These are phyloP conservation scores for Friedmanniomyces endolithicus DNA, from an alignment of 495 filamentous ascomycete genomes.

Conservation along the genomic window DNA sequence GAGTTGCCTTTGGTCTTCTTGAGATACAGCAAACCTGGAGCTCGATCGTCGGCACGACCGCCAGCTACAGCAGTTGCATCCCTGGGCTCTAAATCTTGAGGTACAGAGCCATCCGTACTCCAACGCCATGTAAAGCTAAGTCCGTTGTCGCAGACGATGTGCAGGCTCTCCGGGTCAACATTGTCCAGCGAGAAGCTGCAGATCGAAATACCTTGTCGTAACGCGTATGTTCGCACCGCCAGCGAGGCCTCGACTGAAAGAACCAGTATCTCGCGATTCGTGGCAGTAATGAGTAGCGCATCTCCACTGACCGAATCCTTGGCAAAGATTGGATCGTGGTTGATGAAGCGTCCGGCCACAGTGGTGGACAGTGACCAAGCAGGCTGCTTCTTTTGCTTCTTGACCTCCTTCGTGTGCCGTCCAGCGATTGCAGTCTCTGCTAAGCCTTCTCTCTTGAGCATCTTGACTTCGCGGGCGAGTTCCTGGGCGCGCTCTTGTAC, in stretches of 20 bases:
- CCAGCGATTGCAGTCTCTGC: neutral
- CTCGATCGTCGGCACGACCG: neutral
- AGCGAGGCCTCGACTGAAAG: conserved; percentile 73
- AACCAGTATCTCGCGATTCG: conserved; percentile 54
- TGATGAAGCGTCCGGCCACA: conserved; percentile 54
- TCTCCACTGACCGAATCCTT: conserved; percentile 42
- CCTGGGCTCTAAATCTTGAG: neutral
- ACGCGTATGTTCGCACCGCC: conserved; percentile 48
- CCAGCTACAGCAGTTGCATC: neutral
- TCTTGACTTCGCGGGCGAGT: neutral
- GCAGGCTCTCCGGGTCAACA: conserved; percentile 45
- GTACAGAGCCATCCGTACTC: conserved; percentile 20
- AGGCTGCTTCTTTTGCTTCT: conserved; percentile 8
- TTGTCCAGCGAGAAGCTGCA: conserved; percentile 49
- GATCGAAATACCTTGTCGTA: conserved; percentile 30
- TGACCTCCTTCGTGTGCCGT: neutral
- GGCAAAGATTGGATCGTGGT: conserved; percentile 68
- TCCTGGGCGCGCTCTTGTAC: no score
- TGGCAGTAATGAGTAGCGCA: conserved; percentile 51
- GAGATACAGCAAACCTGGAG: neutral
- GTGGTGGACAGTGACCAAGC: conserved; percentile 49
- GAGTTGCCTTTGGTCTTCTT: neutral
- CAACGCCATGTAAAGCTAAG: conserved; percentile 64
- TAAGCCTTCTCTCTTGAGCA: neutral
- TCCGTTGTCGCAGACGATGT: conserved; percentile 56